Evolutionary conservation across 2,329 filamentous ascomycete species (phyloP).

Genomic region (Knoxdaviesia capensis): DNA sequence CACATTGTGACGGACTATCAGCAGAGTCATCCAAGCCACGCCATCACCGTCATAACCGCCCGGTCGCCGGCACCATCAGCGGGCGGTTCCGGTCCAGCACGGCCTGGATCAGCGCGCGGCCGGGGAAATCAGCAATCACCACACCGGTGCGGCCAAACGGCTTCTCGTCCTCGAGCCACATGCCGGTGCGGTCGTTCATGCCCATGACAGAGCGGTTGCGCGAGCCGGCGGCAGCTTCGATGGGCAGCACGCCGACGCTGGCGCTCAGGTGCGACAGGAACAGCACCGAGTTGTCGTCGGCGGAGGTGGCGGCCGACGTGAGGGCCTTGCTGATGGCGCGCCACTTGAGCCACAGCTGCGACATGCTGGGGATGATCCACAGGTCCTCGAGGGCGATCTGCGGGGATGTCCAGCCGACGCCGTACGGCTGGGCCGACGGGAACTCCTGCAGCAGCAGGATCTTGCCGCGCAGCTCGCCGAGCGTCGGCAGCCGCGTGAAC

Average conservation of each 20-base stretch:
- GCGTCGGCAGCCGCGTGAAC: constrained; percentile 16
- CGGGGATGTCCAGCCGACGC: constrained; percentile 21
- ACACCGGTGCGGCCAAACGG: constrained; percentile 17
- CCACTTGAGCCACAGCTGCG: constrained; percentile 26
- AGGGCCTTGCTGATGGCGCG: constrained; percentile 20
- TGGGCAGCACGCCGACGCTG: constrained; percentile 25
- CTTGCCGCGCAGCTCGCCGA: constrained; percentile 23
- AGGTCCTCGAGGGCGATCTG: constrained; percentile 26
- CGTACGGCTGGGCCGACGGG: constrained; percentile 15
- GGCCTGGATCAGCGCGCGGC: constrained; percentile 18
- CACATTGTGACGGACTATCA: too few relatives aligned
- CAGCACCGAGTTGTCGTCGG: constrained; percentile 17
- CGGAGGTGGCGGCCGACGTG: constrained; percentile 12
- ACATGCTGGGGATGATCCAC: constrained; percentile 22
- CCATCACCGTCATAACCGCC: too few relatives aligned
- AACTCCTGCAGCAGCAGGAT: constrained; percentile 29
- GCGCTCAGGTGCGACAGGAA: constrained; percentile 27
- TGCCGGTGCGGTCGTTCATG: constrained; percentile 28
- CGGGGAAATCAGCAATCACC: constrained; percentile 28
- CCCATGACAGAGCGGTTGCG: constrained; percentile 19
- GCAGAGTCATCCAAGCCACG: too few relatives aligned
- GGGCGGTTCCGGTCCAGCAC: constrained; percentile 20
- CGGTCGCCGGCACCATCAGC: constrained; percentile 3
- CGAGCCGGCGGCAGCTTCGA: constrained; percentile 28
- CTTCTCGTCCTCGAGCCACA: constrained; percentile 16